Conservation (phyloP, 2,329 filamentous ascomycete genomes). For the Ascosphaera aggregata region DNA sequence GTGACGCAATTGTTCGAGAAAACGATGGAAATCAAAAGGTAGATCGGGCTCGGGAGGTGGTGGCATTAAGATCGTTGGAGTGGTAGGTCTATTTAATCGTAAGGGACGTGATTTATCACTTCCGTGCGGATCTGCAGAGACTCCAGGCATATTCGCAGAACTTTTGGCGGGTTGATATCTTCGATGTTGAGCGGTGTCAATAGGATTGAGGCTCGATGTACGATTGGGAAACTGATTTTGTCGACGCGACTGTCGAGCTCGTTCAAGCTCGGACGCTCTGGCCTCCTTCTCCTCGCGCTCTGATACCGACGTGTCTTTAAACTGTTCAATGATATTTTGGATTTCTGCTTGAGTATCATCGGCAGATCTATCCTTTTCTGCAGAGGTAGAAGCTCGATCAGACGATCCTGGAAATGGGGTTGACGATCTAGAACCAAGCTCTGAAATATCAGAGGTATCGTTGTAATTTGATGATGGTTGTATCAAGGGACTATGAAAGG, state of each 20-base stretch:
- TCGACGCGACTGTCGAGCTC: constrained; percentile 56
- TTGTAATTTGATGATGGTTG: constrained; percentile 11
- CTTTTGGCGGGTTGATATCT: constrained; percentile 8
- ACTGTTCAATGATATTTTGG: constrained; percentile 94
- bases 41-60: constrained; percentile 64
- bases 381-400: constrained; percentile 28
- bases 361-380: constrained; percentile 41
- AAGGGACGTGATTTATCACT: constrained; percentile 10
- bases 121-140: constrained; percentile 6
- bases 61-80: constrained; percentile 29
- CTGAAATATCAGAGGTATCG: constrained; percentile 17
- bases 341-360: constrained; percentile 63
- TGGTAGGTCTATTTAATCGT: constrained; percentile 14
- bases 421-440: constrained; percentile 11
- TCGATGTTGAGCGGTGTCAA: constrained; percentile 17
- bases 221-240: constrained; percentile 52
- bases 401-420: constrained; percentile 5
- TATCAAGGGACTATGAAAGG: constrained; percentile 16
- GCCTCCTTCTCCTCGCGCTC: constrained; percentile 33
- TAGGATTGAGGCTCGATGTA: constrained; percentile 63
- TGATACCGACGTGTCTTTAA: constrained; percentile 41
- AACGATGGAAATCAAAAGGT: constrained; percentile 93
- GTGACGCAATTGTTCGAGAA: constrained; percentile 85
- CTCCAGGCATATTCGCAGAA: constrained; percentile 9
- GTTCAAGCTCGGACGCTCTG: constrained; percentile 72